phyloP scores from a whole-genome alignment of 2,329 filamentous ascomycete genomes.

The Plectosphaerella cucumerina region DNA sequence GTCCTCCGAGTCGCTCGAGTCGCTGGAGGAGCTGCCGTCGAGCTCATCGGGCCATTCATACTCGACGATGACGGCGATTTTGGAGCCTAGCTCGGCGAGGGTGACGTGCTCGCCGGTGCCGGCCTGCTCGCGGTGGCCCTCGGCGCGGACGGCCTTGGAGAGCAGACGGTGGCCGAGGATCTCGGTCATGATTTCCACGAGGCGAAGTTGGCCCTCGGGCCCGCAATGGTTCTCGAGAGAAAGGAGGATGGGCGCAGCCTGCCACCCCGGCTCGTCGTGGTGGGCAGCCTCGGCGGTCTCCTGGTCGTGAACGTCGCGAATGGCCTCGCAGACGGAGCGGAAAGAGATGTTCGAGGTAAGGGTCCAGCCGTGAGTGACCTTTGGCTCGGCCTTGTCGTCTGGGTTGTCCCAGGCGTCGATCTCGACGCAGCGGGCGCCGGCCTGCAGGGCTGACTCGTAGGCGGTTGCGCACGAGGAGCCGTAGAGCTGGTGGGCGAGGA shows the following conservation, averaged over 20 bases:
- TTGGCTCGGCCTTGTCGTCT: slow-evolving; percentile 57
- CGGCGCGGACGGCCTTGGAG: slow-evolving; percentile 50
- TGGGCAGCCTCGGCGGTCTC: slow-evolving; percentile 41
- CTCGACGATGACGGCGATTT: slow-evolving; percentile 65
- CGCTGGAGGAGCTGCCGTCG: slow-evolving; percentile 23
- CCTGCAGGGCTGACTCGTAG: slow-evolving; percentile 58
- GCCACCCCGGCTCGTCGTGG: slow-evolving; percentile 28
- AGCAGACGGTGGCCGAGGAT: slow-evolving; percentile 58
- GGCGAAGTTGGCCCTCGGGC: slow-evolving; percentile 52
- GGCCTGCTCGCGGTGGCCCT: slow-evolving; percentile 51
- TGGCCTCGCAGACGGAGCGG: slow-evolving; percentile 60
- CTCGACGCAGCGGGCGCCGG: slow-evolving; percentile 66
- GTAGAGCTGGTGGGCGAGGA: slow-evolving; percentile 65
- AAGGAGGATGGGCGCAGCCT: slow-evolving; percentile 55
- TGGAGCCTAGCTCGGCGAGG: slow-evolving; percentile 55
- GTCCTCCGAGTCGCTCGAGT: slow-evolving; percentile 32
- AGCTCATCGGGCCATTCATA: slow-evolving; percentile 48
- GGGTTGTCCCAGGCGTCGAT: slow-evolving; percentile 70
- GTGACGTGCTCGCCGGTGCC: slow-evolving; percentile 48
- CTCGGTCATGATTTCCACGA: slow-evolving; percentile 63
- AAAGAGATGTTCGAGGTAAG: slow-evolving; percentile 63
- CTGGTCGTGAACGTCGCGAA: slow-evolving; percentile 57
- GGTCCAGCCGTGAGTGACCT: slow-evolving; percentile 68
- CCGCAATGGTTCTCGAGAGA: slow-evolving; percentile 67
- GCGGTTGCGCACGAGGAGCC: slow-evolving; percentile 58